Conservation (phyloP, 1,284 basidiomycete species). For the Xerocomus amazonicus region DNA sequence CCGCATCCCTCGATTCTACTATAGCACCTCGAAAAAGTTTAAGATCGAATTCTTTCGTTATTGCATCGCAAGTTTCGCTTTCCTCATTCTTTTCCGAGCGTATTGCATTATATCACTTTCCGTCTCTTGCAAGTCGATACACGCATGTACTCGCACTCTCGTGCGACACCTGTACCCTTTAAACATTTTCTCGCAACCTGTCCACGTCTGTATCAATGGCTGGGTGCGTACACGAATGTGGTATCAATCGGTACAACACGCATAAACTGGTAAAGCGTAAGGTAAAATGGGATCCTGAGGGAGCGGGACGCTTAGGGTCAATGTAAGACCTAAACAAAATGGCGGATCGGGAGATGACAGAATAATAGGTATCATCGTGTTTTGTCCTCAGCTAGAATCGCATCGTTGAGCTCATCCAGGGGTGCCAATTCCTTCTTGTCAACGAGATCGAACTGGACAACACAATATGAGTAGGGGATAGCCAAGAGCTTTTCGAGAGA, state of each 20-base stretch:
- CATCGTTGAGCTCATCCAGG: conserved; percentile 94
- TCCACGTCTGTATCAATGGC: conserved; percentile 9
- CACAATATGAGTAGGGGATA: conserved; percentile 8
- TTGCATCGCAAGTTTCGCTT: conserved; percentile 3
- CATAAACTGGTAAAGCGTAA: conserved; percentile 1
- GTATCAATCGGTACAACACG: conserved; percentile 10
- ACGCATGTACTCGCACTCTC: conserved; percentile 3
- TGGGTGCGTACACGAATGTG: conserved; percentile 11
- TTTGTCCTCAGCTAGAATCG: conserved; percentile 85
- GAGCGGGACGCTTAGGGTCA: not conserved
- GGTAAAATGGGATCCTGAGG: not conserved
- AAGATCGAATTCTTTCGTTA: not conserved
- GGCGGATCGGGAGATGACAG: not conserved
- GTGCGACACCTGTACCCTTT: conserved; percentile 1
- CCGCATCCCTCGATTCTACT: conserved; percentile 9
- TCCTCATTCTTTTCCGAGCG: not conserved
- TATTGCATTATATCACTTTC: conserved; percentile 4
- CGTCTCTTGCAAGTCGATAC: not conserved
- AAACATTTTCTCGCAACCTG: not conserved
- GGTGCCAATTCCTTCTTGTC: conserved; percentile 97
- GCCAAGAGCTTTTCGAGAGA: not conserved
- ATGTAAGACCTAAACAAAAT: not conserved
- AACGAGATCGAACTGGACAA: conserved; percentile 84
- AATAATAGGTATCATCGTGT: conserved; percentile 32
- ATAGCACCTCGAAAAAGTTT: not conserved